A percentile compares a stretch with the other conserved stretches of the same genome.
phyloP scores from a whole-genome alignment of 768 basidiomycete species.

The Hebeloma cylindrosporum region DNA sequence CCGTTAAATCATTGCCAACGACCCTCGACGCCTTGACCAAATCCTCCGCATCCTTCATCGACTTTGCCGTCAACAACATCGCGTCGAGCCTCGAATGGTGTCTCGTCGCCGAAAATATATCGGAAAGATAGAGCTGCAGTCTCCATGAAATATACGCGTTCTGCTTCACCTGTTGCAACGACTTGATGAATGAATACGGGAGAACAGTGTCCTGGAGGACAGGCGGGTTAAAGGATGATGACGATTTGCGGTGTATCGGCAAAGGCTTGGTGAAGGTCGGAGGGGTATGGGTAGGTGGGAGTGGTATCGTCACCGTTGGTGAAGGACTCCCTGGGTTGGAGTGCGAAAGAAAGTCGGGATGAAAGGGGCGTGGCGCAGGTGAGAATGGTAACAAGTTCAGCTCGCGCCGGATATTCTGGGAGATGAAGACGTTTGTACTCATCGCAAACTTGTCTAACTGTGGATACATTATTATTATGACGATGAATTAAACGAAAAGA shows the following conservation, averaged over 20 bases:
- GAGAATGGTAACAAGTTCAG: constrained; percentile 32
- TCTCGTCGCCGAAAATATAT: constrained; percentile 72
- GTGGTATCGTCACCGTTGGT: constrained; percentile 22
- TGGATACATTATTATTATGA: constrained; percentile 2
- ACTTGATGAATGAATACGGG: constrained; percentile 31
- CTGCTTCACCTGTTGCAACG: constrained; percentile 29
- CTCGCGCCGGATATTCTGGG: constrained; percentile 40
- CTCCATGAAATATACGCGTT: constrained; percentile 48
- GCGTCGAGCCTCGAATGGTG: constrained; percentile 71
- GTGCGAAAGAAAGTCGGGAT: constrained; percentile 26
- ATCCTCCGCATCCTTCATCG: constrained; percentile 64
- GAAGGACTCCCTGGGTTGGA: constrained; percentile 32
- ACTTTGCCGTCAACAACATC: constrained; percentile 60
- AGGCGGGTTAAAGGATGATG: constrained; percentile 15
- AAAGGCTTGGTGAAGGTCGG: constrained; percentile 28
- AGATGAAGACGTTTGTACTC: constrained; percentile 60
- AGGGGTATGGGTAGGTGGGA: constrained; percentile 28
- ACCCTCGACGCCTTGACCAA: constrained; percentile 68
- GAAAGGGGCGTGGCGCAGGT: constrained; percentile 15
- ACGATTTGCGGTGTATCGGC: constrained; percentile 22
- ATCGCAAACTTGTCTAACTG: constrained; percentile 81
- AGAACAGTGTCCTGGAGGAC: constrained; percentile 23
- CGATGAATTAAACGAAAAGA: constrained; percentile 1
- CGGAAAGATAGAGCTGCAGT: constrained; percentile 65
- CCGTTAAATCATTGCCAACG: constrained; percentile 59